Conservation (phyloP, 345 rosid genomes). For the Toxicodendron radicans region DNA sequence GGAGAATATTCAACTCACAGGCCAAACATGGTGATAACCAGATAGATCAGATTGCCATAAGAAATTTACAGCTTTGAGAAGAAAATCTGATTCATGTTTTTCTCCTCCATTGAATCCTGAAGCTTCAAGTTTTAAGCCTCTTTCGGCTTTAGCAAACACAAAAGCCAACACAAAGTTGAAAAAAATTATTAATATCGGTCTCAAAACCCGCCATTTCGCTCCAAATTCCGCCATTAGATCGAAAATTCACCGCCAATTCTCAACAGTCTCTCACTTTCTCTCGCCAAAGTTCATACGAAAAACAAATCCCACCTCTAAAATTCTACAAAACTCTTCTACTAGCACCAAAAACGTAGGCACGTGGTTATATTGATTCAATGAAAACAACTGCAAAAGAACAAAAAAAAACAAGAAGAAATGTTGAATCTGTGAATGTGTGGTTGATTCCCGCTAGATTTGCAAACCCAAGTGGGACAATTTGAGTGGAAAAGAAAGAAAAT, state of each 20-base stretch:
- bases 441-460: not conserved
- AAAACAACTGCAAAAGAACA: not conserved
- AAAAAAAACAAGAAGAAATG: not conserved
- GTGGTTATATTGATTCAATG: not conserved
- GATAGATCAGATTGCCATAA: constrained; percentile 48
- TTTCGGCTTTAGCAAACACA: constrained; percentile 54
- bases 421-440: not conserved
- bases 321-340: not conserved
- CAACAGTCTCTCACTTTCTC: not conserved
- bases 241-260: not conserved
- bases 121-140: constrained; percentile 38
- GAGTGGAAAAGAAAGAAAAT: not conserved
- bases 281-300: not conserved
- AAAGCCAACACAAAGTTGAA: constrained; percentile 44
- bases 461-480: not conserved
- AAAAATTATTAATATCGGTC: constrained; percentile 31
- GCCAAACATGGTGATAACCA: constrained; percentile 75
- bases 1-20: constrained; percentile 39
- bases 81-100: constrained; percentile 30
- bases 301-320: not conserved
- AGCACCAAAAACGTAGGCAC: too few species aligned
- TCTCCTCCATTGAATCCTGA: constrained; percentile 13
- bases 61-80: constrained; percentile 31
- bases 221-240: constrained; percentile 45
- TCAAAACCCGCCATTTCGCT: constrained; percentile 38